phyloP scores from a whole-genome alignment of 2,329 filamentous ascomycete species.

The Paracorniculantispora psalliotae region DNA sequence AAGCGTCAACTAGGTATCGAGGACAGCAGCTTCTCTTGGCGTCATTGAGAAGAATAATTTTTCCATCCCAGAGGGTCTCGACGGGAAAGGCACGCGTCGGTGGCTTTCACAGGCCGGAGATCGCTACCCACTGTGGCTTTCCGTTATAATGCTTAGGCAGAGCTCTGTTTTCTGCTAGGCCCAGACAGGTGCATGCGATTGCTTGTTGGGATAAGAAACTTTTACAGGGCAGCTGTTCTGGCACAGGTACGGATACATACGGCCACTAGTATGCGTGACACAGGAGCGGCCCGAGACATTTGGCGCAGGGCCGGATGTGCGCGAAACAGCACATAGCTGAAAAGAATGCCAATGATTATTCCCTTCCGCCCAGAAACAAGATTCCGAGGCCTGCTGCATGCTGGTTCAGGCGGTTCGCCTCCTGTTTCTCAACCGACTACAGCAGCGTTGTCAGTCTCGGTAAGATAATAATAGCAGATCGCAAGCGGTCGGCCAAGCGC shows the following conservation, averaged over 20 bases:
- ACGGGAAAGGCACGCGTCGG: not conserved
- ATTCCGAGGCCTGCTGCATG: not conserved
- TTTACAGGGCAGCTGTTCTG: not conserved
- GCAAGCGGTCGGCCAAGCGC: not conserved
- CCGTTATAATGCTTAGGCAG: not conserved
- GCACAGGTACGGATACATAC: not conserved
- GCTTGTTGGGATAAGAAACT: not conserved
- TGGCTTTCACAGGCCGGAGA: slow-evolving; percentile 3
- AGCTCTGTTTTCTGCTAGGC: not conserved
- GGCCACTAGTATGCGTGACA: not conserved
- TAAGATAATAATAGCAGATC: not conserved
- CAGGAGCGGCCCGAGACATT: not conserved
- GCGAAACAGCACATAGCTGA: not conserved
- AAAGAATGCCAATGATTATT: not conserved
- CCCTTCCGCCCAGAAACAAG: not conserved
- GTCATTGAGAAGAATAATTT: too few species aligned
- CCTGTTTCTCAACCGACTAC: not conserved
- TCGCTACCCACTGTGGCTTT: slow-evolving; percentile 10
- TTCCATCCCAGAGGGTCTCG: not conserved
- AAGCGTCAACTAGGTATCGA: not conserved
- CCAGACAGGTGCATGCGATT: not conserved
- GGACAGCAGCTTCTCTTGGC: not conserved
- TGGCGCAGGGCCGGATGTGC: not conserved
- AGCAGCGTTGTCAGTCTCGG: not conserved
- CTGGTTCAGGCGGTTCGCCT: not conserved